Evolutionary conservation across 805 yeast genomes (phyloP).

Genomic region (Candida ipomoeae): DNA sequence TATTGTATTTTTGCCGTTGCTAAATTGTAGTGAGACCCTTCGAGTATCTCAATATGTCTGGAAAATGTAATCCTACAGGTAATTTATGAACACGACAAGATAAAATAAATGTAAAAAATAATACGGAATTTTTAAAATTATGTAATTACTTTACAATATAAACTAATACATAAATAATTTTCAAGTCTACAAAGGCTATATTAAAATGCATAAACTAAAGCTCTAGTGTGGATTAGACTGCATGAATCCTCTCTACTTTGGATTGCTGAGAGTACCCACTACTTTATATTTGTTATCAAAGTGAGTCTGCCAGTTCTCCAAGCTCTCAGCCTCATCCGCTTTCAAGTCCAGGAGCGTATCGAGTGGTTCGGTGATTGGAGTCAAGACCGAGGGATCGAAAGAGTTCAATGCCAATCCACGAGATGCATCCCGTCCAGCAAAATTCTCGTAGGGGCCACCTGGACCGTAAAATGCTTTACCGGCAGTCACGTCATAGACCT

Average conservation of each 20-base stretch:
- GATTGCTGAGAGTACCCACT: conserved; percentile 62
- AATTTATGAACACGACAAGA: neutral
- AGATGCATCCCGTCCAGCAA: conserved; percentile 95
- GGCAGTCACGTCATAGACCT: conserved; percentile 74
- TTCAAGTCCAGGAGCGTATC: conserved; percentile 65
- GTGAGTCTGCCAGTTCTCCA: conserved; percentile 82
- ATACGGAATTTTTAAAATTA: neutral
- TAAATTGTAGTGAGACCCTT: neutral
- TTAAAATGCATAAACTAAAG: no score
- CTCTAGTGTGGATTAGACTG: neutral
- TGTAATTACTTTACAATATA: neutral
- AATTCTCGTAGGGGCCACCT: conserved; percentile 88
- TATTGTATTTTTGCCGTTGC: neutral
- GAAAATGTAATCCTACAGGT: neutral
- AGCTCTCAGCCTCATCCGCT: conserved; percentile 55
- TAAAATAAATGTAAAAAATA: neutral
- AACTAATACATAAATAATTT: no score
- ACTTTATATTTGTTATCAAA: conserved; percentile 77
- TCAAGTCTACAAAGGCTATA: neutral
- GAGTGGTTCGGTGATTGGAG: conserved; percentile 69
- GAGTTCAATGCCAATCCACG: conserved; percentile 88
- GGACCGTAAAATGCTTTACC: conserved; percentile 92
- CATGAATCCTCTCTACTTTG: conserved; percentile 1
- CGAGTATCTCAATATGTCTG: neutral
- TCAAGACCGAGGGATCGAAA: conserved; percentile 65